These are phyloP conservation scores for Lasiosphaeriaceae sp. DNA, from an alignment of 495 filamentous ascomycete genomes.

Conservation along the genomic window DNA sequence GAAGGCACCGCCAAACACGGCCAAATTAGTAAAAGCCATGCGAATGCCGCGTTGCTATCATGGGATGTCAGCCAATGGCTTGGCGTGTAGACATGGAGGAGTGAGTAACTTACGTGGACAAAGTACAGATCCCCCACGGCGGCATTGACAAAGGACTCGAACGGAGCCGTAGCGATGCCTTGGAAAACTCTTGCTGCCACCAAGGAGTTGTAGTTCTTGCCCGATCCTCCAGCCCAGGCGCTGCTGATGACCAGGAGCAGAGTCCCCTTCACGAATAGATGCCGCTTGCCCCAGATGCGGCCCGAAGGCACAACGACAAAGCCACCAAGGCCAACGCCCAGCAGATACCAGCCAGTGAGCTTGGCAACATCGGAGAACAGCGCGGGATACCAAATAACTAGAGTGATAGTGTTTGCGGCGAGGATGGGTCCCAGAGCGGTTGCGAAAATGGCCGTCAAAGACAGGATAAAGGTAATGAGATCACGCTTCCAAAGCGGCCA, in stretches of 20 bases:
- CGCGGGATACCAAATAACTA: constrained; percentile 54
- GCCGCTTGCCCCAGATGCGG: constrained; percentile 89
- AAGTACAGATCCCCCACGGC: constrained; percentile 74
- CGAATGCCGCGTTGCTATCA: constrained; percentile 71
- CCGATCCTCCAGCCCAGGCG: constrained; percentile 73
- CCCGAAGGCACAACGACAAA: constrained; percentile 82
- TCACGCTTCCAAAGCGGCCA: constrained; percentile 90
- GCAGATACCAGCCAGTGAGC: constrained; percentile 82
- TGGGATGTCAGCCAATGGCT: constrained; percentile 11
- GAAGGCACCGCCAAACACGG: constrained; percentile 87
- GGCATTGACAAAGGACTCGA: constrained; percentile 73
- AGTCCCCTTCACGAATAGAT: constrained; percentile 78
- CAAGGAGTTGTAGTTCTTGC: constrained; percentile 61
- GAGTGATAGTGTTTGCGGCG: constrained; percentile 76
- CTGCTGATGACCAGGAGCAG: constrained; percentile 66
- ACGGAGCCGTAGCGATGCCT: constrained; percentile 70
- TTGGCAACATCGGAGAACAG: constrained; percentile 70
- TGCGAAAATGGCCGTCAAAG: constrained; percentile 73
- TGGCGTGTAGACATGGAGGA: not conserved
- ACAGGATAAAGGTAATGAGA: constrained; percentile 71
- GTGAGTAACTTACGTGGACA: constrained; percentile 59
- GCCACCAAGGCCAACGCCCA: constrained; percentile 75
- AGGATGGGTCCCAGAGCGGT: constrained; percentile 78
- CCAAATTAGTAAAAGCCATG: constrained; percentile 87
- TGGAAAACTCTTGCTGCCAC: constrained; percentile 74